These are phyloP conservation scores for Quercus phellos DNA, from an alignment of 331 rosid species.

Conservation along the genomic window DNA sequence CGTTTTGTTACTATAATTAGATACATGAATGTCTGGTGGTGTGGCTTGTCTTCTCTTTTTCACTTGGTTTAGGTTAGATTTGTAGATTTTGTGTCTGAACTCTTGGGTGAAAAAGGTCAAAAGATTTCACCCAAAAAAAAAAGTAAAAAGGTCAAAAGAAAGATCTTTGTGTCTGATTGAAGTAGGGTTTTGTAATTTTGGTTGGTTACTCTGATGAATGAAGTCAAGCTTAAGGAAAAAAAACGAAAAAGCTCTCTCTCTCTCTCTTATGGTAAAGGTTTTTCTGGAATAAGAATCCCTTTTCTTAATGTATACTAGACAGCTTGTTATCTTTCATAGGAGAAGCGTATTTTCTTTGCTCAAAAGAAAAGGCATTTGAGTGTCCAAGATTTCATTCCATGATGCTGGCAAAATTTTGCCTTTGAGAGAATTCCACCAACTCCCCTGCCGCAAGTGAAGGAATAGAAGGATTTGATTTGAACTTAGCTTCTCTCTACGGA, in stretches of 20 bases:
- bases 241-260: not conserved
- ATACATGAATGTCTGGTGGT: not conserved
- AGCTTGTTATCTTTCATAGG: constrained; percentile 21
- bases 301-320: not conserved
- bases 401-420: constrained; percentile 10
- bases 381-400: constrained; percentile 1
- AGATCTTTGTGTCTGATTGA: not conserved
- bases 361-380: constrained; percentile 19
- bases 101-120: constrained; percentile 1
- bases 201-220: not conserved
- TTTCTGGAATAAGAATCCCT: constrained; percentile 21
- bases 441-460: too few species aligned
- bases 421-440: too few species aligned
- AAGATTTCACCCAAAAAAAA: not conserved
- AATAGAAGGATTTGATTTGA: too few species aligned
- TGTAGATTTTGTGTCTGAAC: constrained; percentile 6
- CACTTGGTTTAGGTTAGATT: constrained; percentile 20
- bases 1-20: not conserved
- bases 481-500: too few species aligned
- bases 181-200: constrained; percentile 6
- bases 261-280: not conserved
- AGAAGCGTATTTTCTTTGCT: constrained; percentile 8
- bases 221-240: not conserved
- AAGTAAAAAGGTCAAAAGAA: constrained; percentile 7
- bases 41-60: constrained; percentile 14